These are phyloP conservation scores for Brassica nigra DNA, from an alignment of 345 rosid genomes.

Conservation along the genomic window DNA sequence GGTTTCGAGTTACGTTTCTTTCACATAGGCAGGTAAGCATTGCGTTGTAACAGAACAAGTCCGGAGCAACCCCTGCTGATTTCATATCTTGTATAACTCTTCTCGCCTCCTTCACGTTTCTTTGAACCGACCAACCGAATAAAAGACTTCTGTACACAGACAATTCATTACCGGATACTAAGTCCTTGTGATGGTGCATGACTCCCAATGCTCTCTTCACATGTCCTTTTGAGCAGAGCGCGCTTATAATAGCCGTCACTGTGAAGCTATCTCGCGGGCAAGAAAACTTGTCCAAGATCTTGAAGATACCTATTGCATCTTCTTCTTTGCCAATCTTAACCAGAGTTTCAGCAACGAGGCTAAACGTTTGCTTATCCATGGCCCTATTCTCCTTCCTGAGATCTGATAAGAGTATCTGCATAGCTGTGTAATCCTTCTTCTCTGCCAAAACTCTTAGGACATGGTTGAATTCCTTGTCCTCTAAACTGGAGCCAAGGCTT, in stretches of 20 bases:
- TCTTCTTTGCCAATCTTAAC: constrained; percentile 78
- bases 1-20: constrained; percentile 61
- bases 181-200: constrained; percentile 64
- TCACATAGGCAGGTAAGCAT: constrained; percentile 75
- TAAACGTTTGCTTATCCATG: constrained; percentile 65
- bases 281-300: constrained; percentile 76
- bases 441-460: constrained; percentile 64
- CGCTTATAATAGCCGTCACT: constrained; percentile 58
- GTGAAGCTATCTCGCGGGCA: constrained; percentile 62
- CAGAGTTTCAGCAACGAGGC: constrained; percentile 61
- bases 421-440: constrained; percentile 71
- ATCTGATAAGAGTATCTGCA: constrained; percentile 68
- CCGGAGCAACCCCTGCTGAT: constrained; percentile 54
- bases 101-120: constrained; percentile 70
- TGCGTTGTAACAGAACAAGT: constrained; percentile 72
- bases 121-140: constrained; percentile 67
- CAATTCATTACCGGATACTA: constrained; percentile 48
- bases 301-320: constrained; percentile 83
- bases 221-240: constrained; percentile 81
- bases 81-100: constrained; percentile 78
- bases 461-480: constrained; percentile 64
- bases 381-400: constrained; percentile 56
- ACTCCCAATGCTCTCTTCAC: constrained; percentile 84
- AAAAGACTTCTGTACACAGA: constrained; percentile 67
- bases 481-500: constrained; percentile 40